Conservation (phyloP, 345 rosid species). For the Balakata baccata region DNA sequence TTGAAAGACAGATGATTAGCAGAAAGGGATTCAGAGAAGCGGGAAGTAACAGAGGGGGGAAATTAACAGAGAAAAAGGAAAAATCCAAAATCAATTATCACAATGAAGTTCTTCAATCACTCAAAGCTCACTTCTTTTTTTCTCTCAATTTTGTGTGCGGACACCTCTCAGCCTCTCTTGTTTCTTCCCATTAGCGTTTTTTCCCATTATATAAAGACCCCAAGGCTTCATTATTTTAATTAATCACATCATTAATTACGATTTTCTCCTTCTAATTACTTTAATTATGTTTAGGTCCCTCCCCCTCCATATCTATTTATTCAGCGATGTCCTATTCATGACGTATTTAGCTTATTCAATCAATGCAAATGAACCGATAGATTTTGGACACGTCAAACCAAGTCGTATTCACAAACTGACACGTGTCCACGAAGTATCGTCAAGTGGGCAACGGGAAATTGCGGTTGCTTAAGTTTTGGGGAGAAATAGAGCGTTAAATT, state of each 20-base stretch:
- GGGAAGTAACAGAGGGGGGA: slow-evolving; percentile 40
- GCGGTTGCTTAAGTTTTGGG: background rate
- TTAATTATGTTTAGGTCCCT: background rate
- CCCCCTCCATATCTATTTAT: background rate
- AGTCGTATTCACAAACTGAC: background rate
- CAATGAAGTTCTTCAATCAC: background rate
- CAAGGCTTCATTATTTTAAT: slow-evolving; percentile 16
- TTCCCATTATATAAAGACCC: slow-evolving; percentile 41
- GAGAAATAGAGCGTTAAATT: too few species aligned
- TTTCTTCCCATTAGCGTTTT: background rate
- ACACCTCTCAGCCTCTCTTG: slow-evolving; percentile 39
- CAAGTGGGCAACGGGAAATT: slow-evolving; percentile 4
- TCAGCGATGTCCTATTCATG: slow-evolving; percentile 7
- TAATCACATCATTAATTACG: background rate
- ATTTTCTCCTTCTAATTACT: background rate
- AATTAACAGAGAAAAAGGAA: background rate
- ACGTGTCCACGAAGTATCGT: slow-evolving; percentile 20
- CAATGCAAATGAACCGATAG: slow-evolving; percentile 2
- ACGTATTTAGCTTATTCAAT: slow-evolving; percentile 15
- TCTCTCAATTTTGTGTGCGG: slow-evolving; percentile 3
- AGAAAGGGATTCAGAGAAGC: slow-evolving; percentile 78
- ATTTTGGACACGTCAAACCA: background rate
- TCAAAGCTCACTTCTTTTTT: background rate
- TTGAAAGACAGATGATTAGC: slow-evolving; percentile 71
- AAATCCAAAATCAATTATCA: background rate